Evolutionary conservation across 2,329 filamentous ascomycete genomes (phyloP), one percentile per base, ranked within the genome.

Genomic region (Zasmidium angulare): DNA sequence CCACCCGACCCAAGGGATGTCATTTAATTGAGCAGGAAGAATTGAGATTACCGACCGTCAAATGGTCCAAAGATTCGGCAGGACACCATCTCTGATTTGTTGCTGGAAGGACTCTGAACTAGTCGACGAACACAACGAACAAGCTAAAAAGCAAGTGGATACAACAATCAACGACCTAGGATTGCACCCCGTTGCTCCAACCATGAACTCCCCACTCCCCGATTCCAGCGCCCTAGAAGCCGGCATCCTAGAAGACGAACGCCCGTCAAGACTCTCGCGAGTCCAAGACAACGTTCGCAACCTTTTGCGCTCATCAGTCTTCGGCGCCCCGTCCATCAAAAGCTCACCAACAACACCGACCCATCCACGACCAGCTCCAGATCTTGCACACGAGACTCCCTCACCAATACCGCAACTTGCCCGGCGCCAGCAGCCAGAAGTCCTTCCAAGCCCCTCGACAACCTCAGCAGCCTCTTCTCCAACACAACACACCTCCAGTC

Each of bases 281-380:
- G 69, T 74, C 1, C 69, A 72, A 57, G 69, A 72, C 58, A 72
- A 70, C 59, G 71, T 74, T 40, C 65, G 71, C 50, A 66, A 71
- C 52, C 67, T 73, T 20, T 64, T 74, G 2, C 63, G 71, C 22
- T 61, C 62, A 47, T 73, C 71, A 19, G 61, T 71, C 23, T 65
- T 70, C 40, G 66, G 64, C 26, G 26, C 11, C 26, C 6, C 26
- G 26, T 63, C 62, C 26, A 61, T 64, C 1, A 62, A 61, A 43
- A 65, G 55, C 58, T 63, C 63, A 3, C 60, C 63, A 55, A 61
- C 62, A 40, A 60, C 61, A 46, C 64, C 64, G 14, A 40, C 54
- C 17, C 59, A 58, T 46, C 53, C 60, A 21, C 62, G 17, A 53
- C 52, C 56, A 43, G n/a, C 6, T 7, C 12, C 36, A 43, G 36